phyloP scores from a whole-genome alignment of 1,284 basidiomycete genomes.

The Rhodotorula sp. region DNA sequence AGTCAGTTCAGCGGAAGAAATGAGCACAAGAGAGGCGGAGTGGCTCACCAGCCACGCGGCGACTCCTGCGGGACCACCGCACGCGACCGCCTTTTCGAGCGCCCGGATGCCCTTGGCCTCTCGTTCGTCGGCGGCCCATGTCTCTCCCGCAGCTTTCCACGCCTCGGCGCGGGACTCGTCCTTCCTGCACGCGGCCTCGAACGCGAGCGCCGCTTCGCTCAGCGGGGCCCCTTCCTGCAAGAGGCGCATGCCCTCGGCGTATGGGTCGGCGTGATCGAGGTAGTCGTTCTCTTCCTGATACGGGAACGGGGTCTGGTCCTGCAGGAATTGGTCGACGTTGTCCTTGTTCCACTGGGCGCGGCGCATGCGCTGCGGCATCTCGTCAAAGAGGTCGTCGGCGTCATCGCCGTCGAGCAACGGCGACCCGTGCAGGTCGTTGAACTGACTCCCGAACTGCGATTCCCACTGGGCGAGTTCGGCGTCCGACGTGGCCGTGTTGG shows the following conservation, averaged over 20 bases:
- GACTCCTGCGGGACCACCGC: slow-evolving; percentile 56
- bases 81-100: slow-evolving; percentile 64
- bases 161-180: slow-evolving; percentile 63
- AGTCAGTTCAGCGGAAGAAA: too few relatives aligned
- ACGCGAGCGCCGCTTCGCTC: slow-evolving; percentile 47
- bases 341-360: slow-evolving; percentile 37
- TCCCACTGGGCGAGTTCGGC: slow-evolving; percentile 61
- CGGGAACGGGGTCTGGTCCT: slow-evolving; percentile 40
- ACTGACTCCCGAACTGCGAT: slow-evolving; percentile 42
- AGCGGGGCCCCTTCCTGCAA: slow-evolving; percentile 55
- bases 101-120: slow-evolving; percentile 58
- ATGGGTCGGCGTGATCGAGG: slow-evolving; percentile 56
- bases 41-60: slow-evolving; percentile 72
- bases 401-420: slow-evolving; percentile 17
- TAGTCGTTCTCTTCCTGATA: slow-evolving; percentile 61
- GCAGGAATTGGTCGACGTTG: slow-evolving; percentile 43
- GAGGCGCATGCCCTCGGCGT: slow-evolving; percentile 59
- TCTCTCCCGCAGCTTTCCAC: slow-evolving; percentile 91
- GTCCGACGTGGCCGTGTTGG: slow-evolving; percentile 59
- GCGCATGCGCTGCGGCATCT: slow-evolving; percentile 11
- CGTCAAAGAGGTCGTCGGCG: slow-evolving; percentile 8
- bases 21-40: background rate
- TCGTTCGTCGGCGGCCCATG: slow-evolving; percentile 90
- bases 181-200: slow-evolving; percentile 59
- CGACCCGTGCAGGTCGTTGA: slow-evolving; percentile 40